Base-by-base conservation (phyloP, 2,329 filamentous ascomycete species). In the Aspergillus fumigatus region DNA sequence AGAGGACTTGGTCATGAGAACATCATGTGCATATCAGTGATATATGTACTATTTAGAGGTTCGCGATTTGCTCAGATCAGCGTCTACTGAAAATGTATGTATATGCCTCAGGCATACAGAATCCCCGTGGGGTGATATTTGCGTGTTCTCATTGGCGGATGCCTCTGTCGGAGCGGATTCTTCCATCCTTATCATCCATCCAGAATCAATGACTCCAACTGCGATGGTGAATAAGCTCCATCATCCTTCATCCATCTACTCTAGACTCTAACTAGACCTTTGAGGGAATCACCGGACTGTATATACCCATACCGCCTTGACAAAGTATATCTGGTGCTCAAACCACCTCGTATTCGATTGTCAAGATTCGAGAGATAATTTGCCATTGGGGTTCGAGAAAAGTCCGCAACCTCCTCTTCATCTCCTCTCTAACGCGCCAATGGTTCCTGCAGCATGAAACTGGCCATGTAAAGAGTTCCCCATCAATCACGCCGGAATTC, bases 391-490 rank as follows among this genome's bases (percentile, higher is more conserved):
- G 10, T 27, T 17, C 17, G 21, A 51, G 7, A 21, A 14, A 23
- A 35, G 54, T 40, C 40, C 21, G 25, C 41, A 41, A 45, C 14
- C 10, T 27, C 25, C 9, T 41, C 35, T 53, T 48, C 51, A 48
- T 51, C 49, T 11, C 41, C 8, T 45, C 4, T 21, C 19, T 23
- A 40, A 27, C 19, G 26, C n/a, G 52, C 45, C 29, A 56, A 56
- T 56, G 56, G 45, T 51, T 38, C 48, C 25, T 43, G 48, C 38
- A 50, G 45, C 51, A 26, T 53, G 40, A 52, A 48, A 19, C 29
- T 23, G 63, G 67, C 60, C 61, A 70, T 71, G 69, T 69, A 60
- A 67, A 60, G 29, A 48, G 54, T 48, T 48, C 53, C 41, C 57
- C 51, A 50, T 45, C 40, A 43, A 51, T 43, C 41, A 45, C 21